Base-by-base conservation (phyloP, 116 monocot species). In the Papilionanthe hybrid region DNA sequence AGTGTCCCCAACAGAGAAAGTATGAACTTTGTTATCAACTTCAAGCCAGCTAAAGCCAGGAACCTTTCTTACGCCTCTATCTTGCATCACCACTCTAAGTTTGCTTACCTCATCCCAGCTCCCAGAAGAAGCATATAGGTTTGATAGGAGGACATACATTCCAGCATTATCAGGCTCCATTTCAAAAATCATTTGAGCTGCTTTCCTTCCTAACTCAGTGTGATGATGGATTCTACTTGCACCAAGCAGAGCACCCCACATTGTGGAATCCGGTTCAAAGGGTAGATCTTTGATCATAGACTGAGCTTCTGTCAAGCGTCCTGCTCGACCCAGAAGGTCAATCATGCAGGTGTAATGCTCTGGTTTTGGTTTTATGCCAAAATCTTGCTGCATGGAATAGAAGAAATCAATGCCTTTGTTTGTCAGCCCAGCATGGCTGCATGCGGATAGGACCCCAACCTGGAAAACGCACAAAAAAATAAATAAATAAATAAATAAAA, bases 11-110 rank as follows among this genome's bases (percentile, higher is more conserved):
- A 86, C 92, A 8, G 92, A 92, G 82, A 95, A 95, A 20, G 85
- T 83, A 71, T 92, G 95, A 29, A 95, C 89, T 42, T 75, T 86
- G 50, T 95, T 95, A 57, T 90, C 80, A 63, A 92, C 86, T 82
- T 95, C 95, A 4, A 92, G 89, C 95, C 95, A 95, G 50, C 95
- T 95, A 77, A 89, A 92, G 44, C 91, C 95, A n/a, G 92, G 95
- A 13, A 95, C 87, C 83, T 95, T 95, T 75, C 80, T 90, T 41
- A 92, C 90, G 57, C 89, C 90, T 83, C 82, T 90, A 43, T 88
- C 95, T 48, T 69, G 74, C 93, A 93, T 93, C 79, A 79, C 66
- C 68, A 84, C 78, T 73, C 93, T 86, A 57, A 93, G 43, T 55
- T 90, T 87, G 18, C 85, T 78, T 11, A 85, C 93, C 49, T 87